phyloP scores from a whole-genome alignment of 495 filamentous ascomycete genomes.

The Penicillium ucsense region DNA sequence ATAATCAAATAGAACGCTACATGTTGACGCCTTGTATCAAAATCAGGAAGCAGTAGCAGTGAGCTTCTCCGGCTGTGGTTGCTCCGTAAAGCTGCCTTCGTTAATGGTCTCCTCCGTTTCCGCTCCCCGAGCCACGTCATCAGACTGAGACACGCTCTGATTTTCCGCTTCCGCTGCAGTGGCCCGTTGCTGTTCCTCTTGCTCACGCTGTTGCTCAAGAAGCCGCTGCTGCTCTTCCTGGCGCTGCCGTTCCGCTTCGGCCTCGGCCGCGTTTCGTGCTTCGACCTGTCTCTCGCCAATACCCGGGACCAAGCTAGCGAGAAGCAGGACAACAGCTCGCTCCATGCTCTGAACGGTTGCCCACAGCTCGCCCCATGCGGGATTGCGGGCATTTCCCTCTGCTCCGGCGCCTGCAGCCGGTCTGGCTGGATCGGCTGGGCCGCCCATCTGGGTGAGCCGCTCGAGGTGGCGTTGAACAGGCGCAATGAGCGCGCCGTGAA shows the following conservation, averaged over 20 bases:
- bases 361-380: constrained; percentile 7
- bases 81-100: neutral
- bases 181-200: neutral
- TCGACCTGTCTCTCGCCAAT: constrained; percentile 75
- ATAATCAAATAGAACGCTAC: too few relatives aligned
- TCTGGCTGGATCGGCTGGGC: constrained; percentile 17
- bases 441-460: constrained; percentile 50
- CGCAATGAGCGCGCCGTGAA: constrained; percentile 46
- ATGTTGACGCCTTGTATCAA: neutral
- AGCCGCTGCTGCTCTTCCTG: constrained; percentile 23
- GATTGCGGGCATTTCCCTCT: neutral
- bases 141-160: neutral
- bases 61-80: neutral
- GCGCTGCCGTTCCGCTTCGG: constrained; percentile 39
- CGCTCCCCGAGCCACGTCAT: neutral
- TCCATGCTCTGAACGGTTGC: constrained; percentile 55
- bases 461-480: constrained; percentile 65
- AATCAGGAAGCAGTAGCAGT: neutral
- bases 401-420: constrained; percentile 2
- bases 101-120: neutral
- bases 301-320: constrained; percentile 78
- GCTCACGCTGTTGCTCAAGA: constrained; percentile 1
- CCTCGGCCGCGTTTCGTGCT: constrained; percentile 54
- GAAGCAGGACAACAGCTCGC: constrained; percentile 67
- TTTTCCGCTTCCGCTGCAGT: too few relatives aligned